A percentile compares a stretch with the other conserved stretches of the same genome.
Conservation (phyloP, 2,329 filamentous ascomycete genomes). For the Geoglossum cookeanum region DNA sequence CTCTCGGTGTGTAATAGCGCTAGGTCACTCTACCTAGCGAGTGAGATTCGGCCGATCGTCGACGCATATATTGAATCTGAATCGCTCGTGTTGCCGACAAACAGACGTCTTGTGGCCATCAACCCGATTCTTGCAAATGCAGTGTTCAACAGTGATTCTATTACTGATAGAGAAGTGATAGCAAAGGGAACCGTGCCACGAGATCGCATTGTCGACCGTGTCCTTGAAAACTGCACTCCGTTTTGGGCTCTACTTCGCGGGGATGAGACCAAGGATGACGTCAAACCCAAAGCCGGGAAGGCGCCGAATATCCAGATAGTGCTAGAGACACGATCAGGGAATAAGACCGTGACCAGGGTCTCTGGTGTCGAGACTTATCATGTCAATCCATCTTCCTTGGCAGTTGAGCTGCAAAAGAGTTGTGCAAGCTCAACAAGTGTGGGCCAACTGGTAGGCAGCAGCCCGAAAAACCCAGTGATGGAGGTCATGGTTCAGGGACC, state of each 20-base stretch:
- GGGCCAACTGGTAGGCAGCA: slow-evolving; percentile 37
- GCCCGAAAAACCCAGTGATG: slow-evolving; percentile 42
- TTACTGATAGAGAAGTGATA: slow-evolving; percentile 35
- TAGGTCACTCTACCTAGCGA: slow-evolving; percentile 36
- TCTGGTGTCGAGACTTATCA: slow-evolving; percentile 41
- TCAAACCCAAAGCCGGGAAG: slow-evolving; percentile 42
- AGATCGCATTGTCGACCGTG: slow-evolving; percentile 39
- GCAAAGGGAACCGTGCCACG: slow-evolving; percentile 38
- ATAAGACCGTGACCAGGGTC: slow-evolving; percentile 45
- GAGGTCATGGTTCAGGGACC: slow-evolving; percentile 50
- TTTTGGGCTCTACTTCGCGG: slow-evolving; percentile 38
- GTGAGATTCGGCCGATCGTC: slow-evolving; percentile 37
- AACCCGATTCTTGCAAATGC: slow-evolving; percentile 43
- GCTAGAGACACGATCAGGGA: slow-evolving; percentile 44
- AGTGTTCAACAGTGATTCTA: slow-evolving; percentile 33
- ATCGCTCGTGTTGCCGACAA: slow-evolving; percentile 34
- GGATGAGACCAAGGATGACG: slow-evolving; percentile 21
- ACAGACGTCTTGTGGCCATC: slow-evolving; percentile 41
- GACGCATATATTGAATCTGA: slow-evolving; percentile 40
- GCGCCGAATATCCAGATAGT: slow-evolving; percentile 40
- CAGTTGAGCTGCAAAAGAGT: slow-evolving; percentile 46
- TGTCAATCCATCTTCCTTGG: slow-evolving; percentile 38
- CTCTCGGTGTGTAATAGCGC: slow-evolving; percentile 11
- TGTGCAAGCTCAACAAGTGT: slow-evolving; percentile 51
- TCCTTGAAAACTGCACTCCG: slow-evolving; percentile 34